Base-by-base conservation (phyloP, 2,329 filamentous ascomycete genomes). In the Cytospora paraplurivora region DNA sequence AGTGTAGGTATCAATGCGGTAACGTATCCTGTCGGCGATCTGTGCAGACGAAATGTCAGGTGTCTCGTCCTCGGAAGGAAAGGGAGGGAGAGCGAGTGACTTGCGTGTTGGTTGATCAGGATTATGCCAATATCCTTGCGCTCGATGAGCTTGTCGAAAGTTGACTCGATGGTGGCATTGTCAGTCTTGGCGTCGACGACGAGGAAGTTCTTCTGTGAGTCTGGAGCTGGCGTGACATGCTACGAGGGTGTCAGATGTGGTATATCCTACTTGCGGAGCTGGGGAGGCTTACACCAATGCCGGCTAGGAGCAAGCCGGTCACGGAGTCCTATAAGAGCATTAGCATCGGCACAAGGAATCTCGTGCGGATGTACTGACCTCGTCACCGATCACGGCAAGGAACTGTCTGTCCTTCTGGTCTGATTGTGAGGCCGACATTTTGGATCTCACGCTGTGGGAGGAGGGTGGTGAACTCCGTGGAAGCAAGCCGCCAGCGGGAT, bases 101-200 rank as follows among this genome's bases (percentile, higher is more conserved):
- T 68, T 78, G 97, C 94, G 79, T 99, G 95, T 79, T 99, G 95
- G 77, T 99, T 99, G 78, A 99, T 98, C 69, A 99, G 81, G 66
- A 99, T 78, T 71, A 99, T 96, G 34, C 93, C 95, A 75, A 99
- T 97, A 75, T 99, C 95, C 77, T 98, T 98, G 74, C 95, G 85
- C 77, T 95, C 86, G 62, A 87, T 97, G 77, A 97, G 98, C 69
- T 84, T 85, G 68, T 96, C 90, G 75, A 99, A 99, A 11, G 93
- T 90, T 41, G 88, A 85, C 77, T 98, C 95, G 73, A 99, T 97
- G 63, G 90, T 82, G 3, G 90, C 81, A 59, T 85, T 95, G 69
- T 97, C 93, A 44, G 94, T 99, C 83, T 98, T 98, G 75, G 78
- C 81, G 77, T 99, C 94, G 67, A 99, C 95, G 62, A 99, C 92